Conservation (phyloP, 1,139 yeast species). For the Taphrina deformans region DNA sequence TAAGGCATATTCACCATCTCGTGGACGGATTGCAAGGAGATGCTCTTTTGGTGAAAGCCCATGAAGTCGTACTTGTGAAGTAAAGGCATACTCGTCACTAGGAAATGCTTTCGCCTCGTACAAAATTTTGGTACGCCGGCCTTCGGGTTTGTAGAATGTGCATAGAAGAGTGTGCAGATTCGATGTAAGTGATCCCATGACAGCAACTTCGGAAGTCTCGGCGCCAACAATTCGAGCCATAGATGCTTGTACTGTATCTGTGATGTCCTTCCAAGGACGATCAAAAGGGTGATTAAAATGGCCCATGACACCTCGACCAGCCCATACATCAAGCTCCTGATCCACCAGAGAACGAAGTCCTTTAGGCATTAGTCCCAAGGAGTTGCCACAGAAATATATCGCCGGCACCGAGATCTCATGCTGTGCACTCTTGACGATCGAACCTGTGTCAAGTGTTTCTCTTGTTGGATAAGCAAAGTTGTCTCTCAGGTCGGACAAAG, state of each 20-base stretch:
- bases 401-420: not conserved
- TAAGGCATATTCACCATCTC: conserved; percentile 57
- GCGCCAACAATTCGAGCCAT: conserved; percentile 79
- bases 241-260: conserved; percentile 67
- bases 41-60: conserved; percentile 60
- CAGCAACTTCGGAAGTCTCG: conserved; percentile 68
- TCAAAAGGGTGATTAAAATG: conserved; percentile 63
- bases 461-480: conserved; percentile 8
- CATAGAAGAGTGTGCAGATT: conserved; percentile 73
- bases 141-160: conserved; percentile 68
- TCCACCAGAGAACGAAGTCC: conserved; percentile 58
- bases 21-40: conserved; percentile 63
- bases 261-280: conserved; percentile 76
- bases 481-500: conserved; percentile 3
- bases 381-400: conserved; percentile 82
- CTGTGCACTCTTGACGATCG: not conserved
- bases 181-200: conserved; percentile 82
- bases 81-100: conserved; percentile 81
- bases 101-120: conserved; percentile 90
- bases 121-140: conserved; percentile 62
- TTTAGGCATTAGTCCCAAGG: conserved; percentile 84
- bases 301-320: conserved; percentile 72
- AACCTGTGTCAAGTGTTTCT: not conserved
- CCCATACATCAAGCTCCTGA: conserved; percentile 79
- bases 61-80: conserved; percentile 66